Evolutionary conservation across 2,329 filamentous ascomycete genomes (phyloP), one percentile per base, ranked within the genome.

Genomic region (Penicillium sp.): DNA sequence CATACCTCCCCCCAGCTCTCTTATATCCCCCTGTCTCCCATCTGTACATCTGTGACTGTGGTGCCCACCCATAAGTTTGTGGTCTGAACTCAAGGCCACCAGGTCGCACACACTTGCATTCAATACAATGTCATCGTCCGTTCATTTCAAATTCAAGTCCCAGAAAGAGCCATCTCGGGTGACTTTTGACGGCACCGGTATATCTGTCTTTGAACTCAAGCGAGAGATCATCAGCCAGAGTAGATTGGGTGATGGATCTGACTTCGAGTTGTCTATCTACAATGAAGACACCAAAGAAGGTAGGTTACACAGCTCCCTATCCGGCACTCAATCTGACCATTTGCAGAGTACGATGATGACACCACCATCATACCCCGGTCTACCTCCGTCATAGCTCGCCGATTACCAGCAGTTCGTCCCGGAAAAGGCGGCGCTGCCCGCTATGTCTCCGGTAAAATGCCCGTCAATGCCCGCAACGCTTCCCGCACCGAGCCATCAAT

Each of bases 71-170:
- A 29, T 53, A 63, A 59, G 53, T 52, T 46, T 63, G 65, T 24
- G 63, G 60, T 67, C 59, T 65, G 64, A 65, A 62, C 64, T 63
- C 59, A 60, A 58, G 58, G 54, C 34, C 48, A 21, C 44, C 45
- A 46, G 46, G 55, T 65, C 65, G 61, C 56, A 55, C 63, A 49
- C 62, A 34, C 51, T 50, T 47, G 59, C 63, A 71, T 71, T 78
- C 66, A 71, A 71, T 71, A 85, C 68, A 68, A 96, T 96, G 92
- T 85, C 90, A 71, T 96, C 94, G 52, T 97, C 92, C 62, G 94
- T 99, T 70, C 97, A 96, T 78, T 99, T 96, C 89, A 96, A 96
- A 79, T 99, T 99, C 86, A 97, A 96, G 79, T 97, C 93, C 65
- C 91, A 95, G 72, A 96, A 91, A 79, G 94, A 97, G 71, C 90